A percentile compares a stretch with the other conserved stretches of the same genome.
Conservation (phyloP, 495 filamentous ascomycete species). For the Saxophila tyrrhenica region DNA sequence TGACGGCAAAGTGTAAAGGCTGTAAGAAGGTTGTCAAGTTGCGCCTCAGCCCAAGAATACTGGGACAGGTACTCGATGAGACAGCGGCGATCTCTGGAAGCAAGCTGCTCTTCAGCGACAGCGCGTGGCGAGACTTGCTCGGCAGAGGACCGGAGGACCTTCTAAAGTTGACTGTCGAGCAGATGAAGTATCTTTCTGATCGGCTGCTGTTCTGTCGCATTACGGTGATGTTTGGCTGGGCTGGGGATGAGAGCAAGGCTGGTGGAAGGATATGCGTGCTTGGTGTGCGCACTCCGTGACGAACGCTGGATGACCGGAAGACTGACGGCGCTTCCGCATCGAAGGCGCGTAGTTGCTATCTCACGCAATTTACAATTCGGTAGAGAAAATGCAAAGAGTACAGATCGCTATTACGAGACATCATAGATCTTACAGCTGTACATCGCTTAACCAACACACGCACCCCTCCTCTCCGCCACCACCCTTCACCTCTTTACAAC, state of each 20-base stretch:
- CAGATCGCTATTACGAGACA: too few species aligned
- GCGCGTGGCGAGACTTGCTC: slow-evolving; percentile 44
- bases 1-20: slow-evolving; percentile 38
- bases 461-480: too few species aligned
- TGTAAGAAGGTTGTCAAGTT: slow-evolving; percentile 38
- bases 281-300: background rate
- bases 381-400: too few species aligned
- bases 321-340: too few species aligned
- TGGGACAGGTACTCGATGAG: slow-evolving; percentile 45
- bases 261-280: slow-evolving; percentile 18
- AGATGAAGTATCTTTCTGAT: slow-evolving; percentile 38
- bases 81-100: slow-evolving; percentile 37
- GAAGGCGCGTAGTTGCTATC: too few species aligned
- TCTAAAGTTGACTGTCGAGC: slow-evolving; percentile 19
- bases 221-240: slow-evolving; percentile 43
- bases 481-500: background rate
- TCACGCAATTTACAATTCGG: too few species aligned
- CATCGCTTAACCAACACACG: too few species aligned
- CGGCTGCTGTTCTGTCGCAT: slow-evolving; percentile 39
- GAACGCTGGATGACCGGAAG: too few species aligned
- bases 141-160: slow-evolving; percentile 31
- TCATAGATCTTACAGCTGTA: too few species aligned
- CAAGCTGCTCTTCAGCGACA: slow-evolving; percentile 42
- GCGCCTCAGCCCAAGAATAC: slow-evolving; percentile 42
- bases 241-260: slow-evolving; percentile 15